phyloP scores from a whole-genome alignment of 2,329 filamentous ascomycete species.

The Tetracladium maxilliforme region DNA sequence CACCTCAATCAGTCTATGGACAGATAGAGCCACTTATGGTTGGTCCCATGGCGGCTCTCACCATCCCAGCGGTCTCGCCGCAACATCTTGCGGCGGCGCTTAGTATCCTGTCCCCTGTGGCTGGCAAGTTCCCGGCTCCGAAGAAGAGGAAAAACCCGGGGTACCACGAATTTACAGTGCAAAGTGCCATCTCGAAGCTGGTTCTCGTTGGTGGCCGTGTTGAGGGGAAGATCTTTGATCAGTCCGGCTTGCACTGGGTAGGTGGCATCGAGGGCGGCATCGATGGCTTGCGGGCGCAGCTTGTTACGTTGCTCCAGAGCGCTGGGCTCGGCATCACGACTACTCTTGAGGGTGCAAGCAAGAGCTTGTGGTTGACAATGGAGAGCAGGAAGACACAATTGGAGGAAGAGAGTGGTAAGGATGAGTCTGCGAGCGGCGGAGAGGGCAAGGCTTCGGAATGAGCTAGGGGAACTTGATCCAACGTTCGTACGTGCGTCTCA shows the following conservation, averaged over 20 bases:
- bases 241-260: constrained; percentile 41
- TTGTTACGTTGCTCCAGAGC: constrained; percentile 68
- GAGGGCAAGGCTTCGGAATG: no score
- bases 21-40: constrained; percentile 59
- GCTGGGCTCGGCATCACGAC: constrained; percentile 64
- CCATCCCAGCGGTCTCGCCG: constrained; percentile 72
- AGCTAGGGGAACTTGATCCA: no score
- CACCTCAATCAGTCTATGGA: constrained; percentile 13
- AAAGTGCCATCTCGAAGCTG: constrained; percentile 74
- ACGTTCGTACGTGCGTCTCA: no score
- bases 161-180: constrained; percentile 67
- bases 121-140: constrained; percentile 64
- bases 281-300: constrained; percentile 64
- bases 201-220: constrained; percentile 75
- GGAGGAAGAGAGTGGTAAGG: constrained; percentile 44
- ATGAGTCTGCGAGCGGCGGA: no score
- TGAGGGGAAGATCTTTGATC: constrained; percentile 44
- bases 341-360: constrained; percentile 65
- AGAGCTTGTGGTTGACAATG: constrained; percentile 75
- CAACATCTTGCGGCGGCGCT: constrained; percentile 72
- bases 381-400: constrained; percentile 70
- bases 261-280: constrained; percentile 70
- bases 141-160: constrained; percentile 60
- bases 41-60: constrained; percentile 67
- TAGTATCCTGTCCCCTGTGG: constrained; percentile 58